Evolutionary conservation across 2,329 filamentous ascomycete genomes (phyloP), one percentile per base, ranked within the genome.

Genomic region (Stachybotrys elegans): DNA sequence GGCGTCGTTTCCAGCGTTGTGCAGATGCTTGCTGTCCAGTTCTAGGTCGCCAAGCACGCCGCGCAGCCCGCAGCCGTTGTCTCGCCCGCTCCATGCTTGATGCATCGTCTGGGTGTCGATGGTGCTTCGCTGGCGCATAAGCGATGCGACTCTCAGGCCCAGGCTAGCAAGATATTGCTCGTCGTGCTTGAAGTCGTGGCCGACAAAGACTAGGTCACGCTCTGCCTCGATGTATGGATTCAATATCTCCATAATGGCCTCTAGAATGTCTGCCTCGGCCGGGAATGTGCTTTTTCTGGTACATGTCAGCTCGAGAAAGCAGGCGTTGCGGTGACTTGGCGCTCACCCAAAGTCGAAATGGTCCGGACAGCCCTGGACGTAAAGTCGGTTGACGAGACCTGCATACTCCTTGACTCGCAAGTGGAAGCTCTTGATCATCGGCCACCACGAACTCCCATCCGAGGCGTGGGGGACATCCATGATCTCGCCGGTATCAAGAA

Each of bases 1-100:
- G 0, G 90, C 89, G 59, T 95, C 90, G 51, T 95, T 95, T 2
- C 90, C 83, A 0, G 84, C 90, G 57, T 95, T 95, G 63, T 95
- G 90, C n/a, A 92, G 70, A 53, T 86, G 73, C 62, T 71, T 78
- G 34, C 72, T 78, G 0, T 66, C 55, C 8, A 94, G 77, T 3
- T 76, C 77, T 22, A 95, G 69, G 6, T 84, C 74, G 6, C 63
- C 56, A 20, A 95, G 75, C 13, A 94, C 72, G 6, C 54, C 67
- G 1, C 67, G 68, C 2, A 97, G 73, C 2, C 75, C 76, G 13
- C 75, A 73, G 4, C 71, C 60, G 3, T 84, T 69, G 1, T 58
- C 54, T 19, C 77, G 72, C 13, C 73, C 70, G 23, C 72, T 73
- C 56, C 84, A 75, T 13, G 79, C 76, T 48, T 82, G 80, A 65